A percentile compares a stretch with the other conserved stretches of the same genome.
Evolutionary conservation across 1,284 basidiomycete genomes (phyloP).

Genomic region (Tremellales sp.): DNA sequence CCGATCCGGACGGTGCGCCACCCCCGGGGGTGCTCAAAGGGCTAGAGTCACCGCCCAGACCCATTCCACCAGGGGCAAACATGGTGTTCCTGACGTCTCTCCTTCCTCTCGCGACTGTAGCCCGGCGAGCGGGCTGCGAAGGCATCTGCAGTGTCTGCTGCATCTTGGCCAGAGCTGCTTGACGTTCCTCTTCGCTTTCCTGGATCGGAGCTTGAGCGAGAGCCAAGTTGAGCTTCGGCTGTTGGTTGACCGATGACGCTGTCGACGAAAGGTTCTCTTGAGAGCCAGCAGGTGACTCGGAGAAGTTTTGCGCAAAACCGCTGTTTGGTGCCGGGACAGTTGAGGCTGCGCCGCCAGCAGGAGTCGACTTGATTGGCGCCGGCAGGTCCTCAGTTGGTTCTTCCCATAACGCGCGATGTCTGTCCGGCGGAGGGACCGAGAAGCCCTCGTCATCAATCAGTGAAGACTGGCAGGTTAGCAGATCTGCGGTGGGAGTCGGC

Average conservation of each 20-base stretch:
- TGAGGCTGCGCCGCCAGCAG: conserved; percentile 4
- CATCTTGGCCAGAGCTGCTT: conserved; percentile 52
- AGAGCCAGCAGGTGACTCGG: conserved; percentile 20
- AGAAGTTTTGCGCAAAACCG: conserved; percentile 15
- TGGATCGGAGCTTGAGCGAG: conserved; percentile 48
- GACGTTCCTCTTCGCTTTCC: conserved; percentile 50
- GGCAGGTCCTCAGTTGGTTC: conserved; percentile 32
- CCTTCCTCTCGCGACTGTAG: conserved; percentile 50
- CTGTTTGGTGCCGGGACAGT: conserved; percentile 1
- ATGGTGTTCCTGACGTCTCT: conserved; percentile 52
- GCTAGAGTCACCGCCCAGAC: conserved; percentile 5
- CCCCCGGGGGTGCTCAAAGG: conserved; percentile 3
- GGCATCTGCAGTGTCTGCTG: conserved; percentile 49
- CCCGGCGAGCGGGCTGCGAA: conserved; percentile 35
- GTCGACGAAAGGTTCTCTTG: conserved; percentile 20
- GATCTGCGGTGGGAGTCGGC: conserved; percentile 2
- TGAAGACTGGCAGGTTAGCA: not conserved
- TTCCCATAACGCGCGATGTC: conserved; percentile 52
- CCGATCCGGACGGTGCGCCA: conserved; percentile 8
- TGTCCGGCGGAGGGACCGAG: conserved; percentile 53
- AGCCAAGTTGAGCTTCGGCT: conserved; percentile 37
- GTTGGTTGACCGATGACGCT: conserved; percentile 11
- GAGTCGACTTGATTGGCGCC: conserved; percentile 2
- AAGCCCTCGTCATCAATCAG: conserved; percentile 52
- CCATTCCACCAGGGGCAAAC: conserved; percentile 22